Evolutionary conservation across 139 green algal genomes (phyloP).

Genomic region (Eudorina sp.): DNA sequence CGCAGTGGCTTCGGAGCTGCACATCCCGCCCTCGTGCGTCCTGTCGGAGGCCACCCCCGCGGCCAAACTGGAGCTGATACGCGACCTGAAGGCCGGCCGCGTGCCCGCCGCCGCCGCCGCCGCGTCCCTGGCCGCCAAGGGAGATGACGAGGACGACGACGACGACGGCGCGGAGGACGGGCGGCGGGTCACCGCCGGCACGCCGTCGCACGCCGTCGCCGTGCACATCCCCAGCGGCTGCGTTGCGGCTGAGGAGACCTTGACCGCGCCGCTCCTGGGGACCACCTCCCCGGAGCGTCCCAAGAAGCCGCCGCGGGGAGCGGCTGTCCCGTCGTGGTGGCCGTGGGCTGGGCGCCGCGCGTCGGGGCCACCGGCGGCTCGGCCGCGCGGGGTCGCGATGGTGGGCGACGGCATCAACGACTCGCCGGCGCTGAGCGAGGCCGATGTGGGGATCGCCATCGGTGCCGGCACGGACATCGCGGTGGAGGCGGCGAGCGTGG

Average conservation of each 20-base stretch:
- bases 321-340: background rate
- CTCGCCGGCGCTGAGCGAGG: conserved; percentile 91
- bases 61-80: conserved; percentile 69
- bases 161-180: background rate
- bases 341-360: no score
- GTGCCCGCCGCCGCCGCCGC: background rate
- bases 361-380: conserved; percentile 41
- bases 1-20: conserved; percentile 68
- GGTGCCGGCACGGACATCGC: conserved; percentile 84
- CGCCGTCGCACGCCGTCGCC: no score
- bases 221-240: background rate
- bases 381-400: conserved; percentile 88
- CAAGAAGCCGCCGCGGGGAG: background rate
- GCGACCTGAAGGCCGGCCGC: background rate
- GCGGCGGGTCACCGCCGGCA: background rate
- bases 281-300: background rate
- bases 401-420: conserved; percentile 99
- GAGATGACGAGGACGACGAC: background rate
- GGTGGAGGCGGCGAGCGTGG: conserved; percentile 88
- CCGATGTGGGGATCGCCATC: conserved; percentile 96
- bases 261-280: background rate
- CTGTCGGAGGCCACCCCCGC: conserved; percentile 75
- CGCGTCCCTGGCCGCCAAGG: background rate
- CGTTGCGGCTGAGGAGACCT: no score
- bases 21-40: conserved; percentile 71